Base-by-base conservation (phyloP, 257 asterid species). In the Lycium barbarum region DNA sequence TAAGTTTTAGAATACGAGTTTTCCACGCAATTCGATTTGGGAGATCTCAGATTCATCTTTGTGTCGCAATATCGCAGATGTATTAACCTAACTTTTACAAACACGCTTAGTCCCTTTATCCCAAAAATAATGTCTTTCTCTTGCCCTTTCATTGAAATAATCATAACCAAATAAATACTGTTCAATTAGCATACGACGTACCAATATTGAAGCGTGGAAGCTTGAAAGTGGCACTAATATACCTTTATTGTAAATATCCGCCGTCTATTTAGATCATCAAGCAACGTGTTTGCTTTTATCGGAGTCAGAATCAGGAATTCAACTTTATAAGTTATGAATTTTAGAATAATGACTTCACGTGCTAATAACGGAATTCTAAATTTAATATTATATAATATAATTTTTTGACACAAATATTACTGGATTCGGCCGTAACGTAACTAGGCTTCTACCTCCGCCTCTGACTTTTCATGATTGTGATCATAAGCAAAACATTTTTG, bases 111-210 rank as follows among this genome's bases (percentile, higher is more conserved):
- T 0, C 38, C 43, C 45, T 22, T 72, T 72, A 26, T 72, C 1
- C 58, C 58, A 72, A n/a, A 38, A 72, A 72, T 45, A 72, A 72
- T n/a, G 80, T n/a, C 55, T 72, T 72, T 71, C 55, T 68, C 51
- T 26, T 35, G 12, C 33, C 55, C 13, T 71, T 72, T 74, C 61
- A 49, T 74, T 74, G 81, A 74, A 49, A 74, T 12, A 49, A 74
- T 74, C 20, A 74, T 20, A 47, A 11, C n/a, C 38, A 72, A 20
- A 10, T 38, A 72, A 72, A 43, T 47, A 72, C 6, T 47, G 11
- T 45, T 45, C 57, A 68, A 11, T 72, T 72, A 72, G 38, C 10
- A n/a, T 0, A 43, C 58, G 40, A 74, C 20, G 5, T 13, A 12
- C 4, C 81, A 26, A 51, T 49, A 76, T 13, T 49, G 12, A 74